phyloP scores from a whole-genome alignment of 306 rosid genomes.

The Gynostemma pentaphyllum region DNA sequence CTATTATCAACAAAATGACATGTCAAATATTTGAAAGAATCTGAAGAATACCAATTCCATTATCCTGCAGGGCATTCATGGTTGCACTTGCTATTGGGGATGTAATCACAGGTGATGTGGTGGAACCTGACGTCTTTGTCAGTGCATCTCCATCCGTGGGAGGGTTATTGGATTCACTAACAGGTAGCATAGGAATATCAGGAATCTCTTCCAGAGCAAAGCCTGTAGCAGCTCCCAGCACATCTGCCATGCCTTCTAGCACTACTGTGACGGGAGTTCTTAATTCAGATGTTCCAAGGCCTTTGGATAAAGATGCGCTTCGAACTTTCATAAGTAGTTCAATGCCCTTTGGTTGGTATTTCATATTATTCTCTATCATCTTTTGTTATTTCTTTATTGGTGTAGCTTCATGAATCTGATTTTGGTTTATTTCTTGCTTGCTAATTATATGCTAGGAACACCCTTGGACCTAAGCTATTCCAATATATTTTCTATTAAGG shows the following conservation, averaged over 20 bases:
- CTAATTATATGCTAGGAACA: slow-evolving; percentile 44
- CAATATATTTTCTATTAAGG: slow-evolving; percentile 55
- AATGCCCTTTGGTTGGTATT: slow-evolving; percentile 98
- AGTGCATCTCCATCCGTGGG: slow-evolving; percentile 81
- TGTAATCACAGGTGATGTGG: slow-evolving; percentile 53
- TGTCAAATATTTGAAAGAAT: slow-evolving; percentile 7
- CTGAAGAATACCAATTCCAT: slow-evolving; percentile 12
- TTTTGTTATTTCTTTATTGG: slow-evolving; percentile 17
- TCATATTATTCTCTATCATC: slow-evolving; percentile 57
- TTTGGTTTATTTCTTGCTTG: slow-evolving; percentile 11
- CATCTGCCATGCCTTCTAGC: slow-evolving; percentile 44
- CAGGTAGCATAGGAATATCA: slow-evolving; percentile 74
- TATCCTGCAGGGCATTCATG: slow-evolving; percentile 61
- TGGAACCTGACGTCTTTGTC: slow-evolving; percentile 75
- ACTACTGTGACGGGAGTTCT: slow-evolving; percentile 44
- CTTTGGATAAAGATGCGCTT: slow-evolving; percentile 76
- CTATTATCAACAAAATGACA: slow-evolving; percentile 8
- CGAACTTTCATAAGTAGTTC: slow-evolving; percentile 80
- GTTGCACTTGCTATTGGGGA: slow-evolving; percentile 89
- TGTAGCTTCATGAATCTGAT: slow-evolving; percentile 12
- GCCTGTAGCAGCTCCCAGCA: slow-evolving; percentile 58
- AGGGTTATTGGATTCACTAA: slow-evolving; percentile 85
- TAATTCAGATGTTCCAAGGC: slow-evolving; percentile 55
- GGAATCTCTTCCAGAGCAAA: slow-evolving; percentile 84
- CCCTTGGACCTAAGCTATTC: slow-evolving; percentile 85